Base-by-base conservation (phyloP, 305 asterid species). In the Fraxinus ornus region DNA sequence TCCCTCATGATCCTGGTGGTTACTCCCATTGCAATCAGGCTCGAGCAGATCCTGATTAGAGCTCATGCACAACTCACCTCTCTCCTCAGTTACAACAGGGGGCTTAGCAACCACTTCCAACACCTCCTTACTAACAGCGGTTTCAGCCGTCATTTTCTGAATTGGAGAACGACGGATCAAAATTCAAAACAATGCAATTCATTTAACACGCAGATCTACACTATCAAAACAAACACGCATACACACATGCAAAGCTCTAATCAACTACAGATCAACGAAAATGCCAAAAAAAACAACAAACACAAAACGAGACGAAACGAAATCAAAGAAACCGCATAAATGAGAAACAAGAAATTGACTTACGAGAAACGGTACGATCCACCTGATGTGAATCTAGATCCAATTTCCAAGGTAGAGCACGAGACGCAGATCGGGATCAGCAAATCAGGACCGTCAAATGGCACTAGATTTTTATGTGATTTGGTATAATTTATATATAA, bases 51-150 rank as follows among this genome's bases (percentile, higher is more conserved):
- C 91, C 85, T 83, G 84, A 75, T 39, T 41, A 81, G 88, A 82
- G 82, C 83, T 84, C 87, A 62, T 68, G 70, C 80, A 87, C 77
- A 75, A 26, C 82, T 82, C 90, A 80, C 86, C 64, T 84, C 84
- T 82, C 71, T 81, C 88, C 78, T 84, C 88, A 85, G 70, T 44
- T 77, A 71, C 88, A 66, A 19, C 52, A 7, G 77, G n/a, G 30
- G 77, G 30, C 28, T 73, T 73, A 35, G 77, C 77, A 73, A 70
- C 84, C 88, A 62, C 62, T 76, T 68, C 80, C 32, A 84, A 15
- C 28, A 80, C 88, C 86, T 75, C 89, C 80, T 83, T 85, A 52
- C 86, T 82, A 84, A 88, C 85, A 81, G 87, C 91, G 49, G 81
- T 83, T 74, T 82, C 90, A 22, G 88, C 88, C 89, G 89, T 89